Base-by-base conservation (phyloP, 2,329 filamentous ascomycete genomes). In the Bipolaris victoriae region DNA sequence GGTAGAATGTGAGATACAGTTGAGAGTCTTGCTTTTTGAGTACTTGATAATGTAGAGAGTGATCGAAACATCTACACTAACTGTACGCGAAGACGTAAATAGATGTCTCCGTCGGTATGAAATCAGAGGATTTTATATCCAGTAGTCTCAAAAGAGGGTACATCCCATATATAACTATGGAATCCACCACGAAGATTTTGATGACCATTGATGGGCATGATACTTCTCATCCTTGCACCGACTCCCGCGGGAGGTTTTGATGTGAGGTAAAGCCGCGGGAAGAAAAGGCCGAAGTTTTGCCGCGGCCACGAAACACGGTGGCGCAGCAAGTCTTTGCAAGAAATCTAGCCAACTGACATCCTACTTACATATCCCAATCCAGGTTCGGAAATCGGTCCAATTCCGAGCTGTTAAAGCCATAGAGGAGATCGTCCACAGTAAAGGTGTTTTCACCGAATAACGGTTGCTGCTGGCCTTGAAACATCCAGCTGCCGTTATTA, bases 391-490 rank as follows among this genome's bases (percentile, higher is more conserved):
- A 64, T 35, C 61, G 64, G 52, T 71, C 68, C 11, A 71, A 55
- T 20, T 66, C 63, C 7, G 68, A 68, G 15, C 68, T 60, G 22
- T 71, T 69, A 47, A 71, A 68, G 2, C 68, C 68, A 15, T 67
- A 71, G 11, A 67, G 61, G 0, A 71, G 49, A 18, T 71, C 68
- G 13, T 71, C 68, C 1, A 69, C 58, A 16, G 65, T 62, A 13
- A 68, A 56, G 3, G 55, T 48, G 10, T 39, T 52, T 16, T 69
- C 66, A 18, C 53, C 55, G 15, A 55, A 63, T 24, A 57, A 24
- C 24, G 59, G 62, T 6, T 66, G 61, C 22, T 66, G 61, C 22
- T 61, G 55, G 5, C 44, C 58, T 18, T 57, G 55, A 22, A 47
- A 52, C 1, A 57, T 6, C 63, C 65, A 67, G 15, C 18, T 48